Evolutionary conservation across 257 asterid species (phyloP).

Genomic region (Vinca minor): DNA sequence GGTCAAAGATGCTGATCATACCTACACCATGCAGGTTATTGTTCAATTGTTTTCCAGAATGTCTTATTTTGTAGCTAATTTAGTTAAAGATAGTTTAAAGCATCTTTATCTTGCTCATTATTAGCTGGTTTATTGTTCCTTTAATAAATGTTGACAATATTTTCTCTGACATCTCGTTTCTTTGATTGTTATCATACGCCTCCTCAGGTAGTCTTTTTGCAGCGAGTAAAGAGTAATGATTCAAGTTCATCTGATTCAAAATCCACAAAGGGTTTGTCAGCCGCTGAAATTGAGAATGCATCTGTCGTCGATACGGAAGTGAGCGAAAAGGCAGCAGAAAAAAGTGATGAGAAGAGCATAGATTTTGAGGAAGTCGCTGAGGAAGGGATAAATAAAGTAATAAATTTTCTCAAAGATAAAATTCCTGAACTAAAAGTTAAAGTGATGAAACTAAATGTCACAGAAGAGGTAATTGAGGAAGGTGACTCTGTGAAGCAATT

Average conservation of each 20-base stretch:
- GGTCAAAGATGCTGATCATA: constrained; percentile 58
- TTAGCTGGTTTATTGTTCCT: not conserved
- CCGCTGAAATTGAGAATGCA: constrained; percentile 44
- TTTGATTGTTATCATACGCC: constrained; percentile 13
- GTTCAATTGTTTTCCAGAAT: no score
- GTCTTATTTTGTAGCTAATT: no score
- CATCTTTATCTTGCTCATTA: no score
- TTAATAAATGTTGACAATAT: no score
- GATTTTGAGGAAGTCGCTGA: constrained; percentile 80
- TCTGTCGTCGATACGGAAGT: constrained; percentile 59
- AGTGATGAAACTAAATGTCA: constrained; percentile 52
- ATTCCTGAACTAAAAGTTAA: constrained; percentile 80
- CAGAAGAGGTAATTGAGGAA: constrained; percentile 56
- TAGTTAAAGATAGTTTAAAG: no score
- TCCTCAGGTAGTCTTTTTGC: constrained; percentile 75
- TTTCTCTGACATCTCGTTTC: not conserved
- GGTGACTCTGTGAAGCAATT: constrained; percentile 45
- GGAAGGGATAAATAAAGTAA: constrained; percentile 75
- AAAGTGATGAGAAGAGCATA: constrained; percentile 48
- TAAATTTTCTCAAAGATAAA: constrained; percentile 82
- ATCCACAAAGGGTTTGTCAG: constrained; percentile 44
- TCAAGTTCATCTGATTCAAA: constrained; percentile 43
- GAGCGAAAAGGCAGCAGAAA: constrained; percentile 55
- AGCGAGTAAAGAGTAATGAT: constrained; percentile 46
- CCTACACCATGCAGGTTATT: constrained; percentile 73